These are phyloP conservation scores for Aspergillus fructus DNA, from an alignment of 2,329 filamentous ascomycete genomes.

Conservation along the genomic window DNA sequence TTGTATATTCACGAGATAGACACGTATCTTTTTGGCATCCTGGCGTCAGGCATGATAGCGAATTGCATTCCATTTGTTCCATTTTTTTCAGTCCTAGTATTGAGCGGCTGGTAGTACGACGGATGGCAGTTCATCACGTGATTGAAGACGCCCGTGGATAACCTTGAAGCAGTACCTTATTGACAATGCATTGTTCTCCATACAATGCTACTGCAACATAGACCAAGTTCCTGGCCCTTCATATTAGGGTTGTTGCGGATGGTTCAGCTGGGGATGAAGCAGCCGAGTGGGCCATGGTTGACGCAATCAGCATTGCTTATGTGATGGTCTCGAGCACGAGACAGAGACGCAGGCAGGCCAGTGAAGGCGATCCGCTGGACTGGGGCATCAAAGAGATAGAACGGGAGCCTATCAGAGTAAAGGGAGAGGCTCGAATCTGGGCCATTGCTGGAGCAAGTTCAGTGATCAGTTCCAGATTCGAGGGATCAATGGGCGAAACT, in stretches of 20 bases:
- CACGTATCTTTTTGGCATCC: background rate
- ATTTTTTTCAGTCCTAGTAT: background rate
- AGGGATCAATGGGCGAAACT: conserved; percentile 4
- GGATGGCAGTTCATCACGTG: too few species aligned
- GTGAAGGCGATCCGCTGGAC: conserved; percentile 17
- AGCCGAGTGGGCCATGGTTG: background rate
- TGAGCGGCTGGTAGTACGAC: background rate
- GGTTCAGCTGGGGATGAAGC: background rate
- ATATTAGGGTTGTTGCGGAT: background rate
- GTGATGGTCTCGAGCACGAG: conserved; percentile 10
- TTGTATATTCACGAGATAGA: background rate
- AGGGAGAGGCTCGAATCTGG: conserved; percentile 11
- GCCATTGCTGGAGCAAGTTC: conserved; percentile 10
- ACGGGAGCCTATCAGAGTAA: conserved; percentile 20
- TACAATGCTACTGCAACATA: too few species aligned
- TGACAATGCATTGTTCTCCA: too few species aligned
- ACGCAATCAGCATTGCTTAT: conserved; percentile 12
- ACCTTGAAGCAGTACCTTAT: background rate
- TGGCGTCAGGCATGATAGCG: background rate
- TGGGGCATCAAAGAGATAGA: conserved; percentile 12
- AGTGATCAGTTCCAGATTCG: background rate
- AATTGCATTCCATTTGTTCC: background rate
- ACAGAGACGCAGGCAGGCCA: conserved; percentile 13
- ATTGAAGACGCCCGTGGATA: too few species aligned
- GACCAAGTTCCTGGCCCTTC: too few species aligned